Percentiles rank a stretch among this genome's conserved stretches.
Evolutionary conservation across 208 protist genomes (phyloP).

Genomic region (Leishmania major): DNA sequence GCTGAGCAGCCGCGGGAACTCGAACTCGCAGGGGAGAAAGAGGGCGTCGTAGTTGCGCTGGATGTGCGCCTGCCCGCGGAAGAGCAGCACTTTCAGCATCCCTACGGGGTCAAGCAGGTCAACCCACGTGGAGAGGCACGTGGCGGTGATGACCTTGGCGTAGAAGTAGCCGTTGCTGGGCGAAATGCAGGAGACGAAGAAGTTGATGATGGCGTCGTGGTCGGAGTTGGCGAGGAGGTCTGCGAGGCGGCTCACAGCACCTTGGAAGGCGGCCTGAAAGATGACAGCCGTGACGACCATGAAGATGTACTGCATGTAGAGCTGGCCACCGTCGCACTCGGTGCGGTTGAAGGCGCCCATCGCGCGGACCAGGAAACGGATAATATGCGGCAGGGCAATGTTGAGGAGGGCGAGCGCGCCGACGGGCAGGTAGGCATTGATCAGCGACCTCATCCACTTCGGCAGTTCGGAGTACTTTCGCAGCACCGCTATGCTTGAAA

Average conservation of each 20-base stretch:
- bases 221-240: slow-evolving; percentile 42
- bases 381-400: slow-evolving; percentile 68
- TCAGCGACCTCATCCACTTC: slow-evolving; percentile 38
- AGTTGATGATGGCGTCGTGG: slow-evolving; percentile 44
- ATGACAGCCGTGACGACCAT: slow-evolving; percentile 88
- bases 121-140: slow-evolving; percentile 65
- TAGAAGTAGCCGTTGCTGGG: slow-evolving; percentile 84
- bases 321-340: slow-evolving; percentile 59
- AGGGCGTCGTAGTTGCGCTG: slow-evolving; percentile 82
- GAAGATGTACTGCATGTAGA: slow-evolving; percentile 85
- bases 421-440: slow-evolving; percentile 74
- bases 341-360: slow-evolving; percentile 76
- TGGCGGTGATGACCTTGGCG: slow-evolving; percentile 72
- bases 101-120: slow-evolving; percentile 62
- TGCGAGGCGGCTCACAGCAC: slow-evolving; percentile 52
- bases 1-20: slow-evolving; percentile 61
- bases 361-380: slow-evolving; percentile 58
- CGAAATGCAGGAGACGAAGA: slow-evolving; percentile 75
- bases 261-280: slow-evolving; percentile 84
- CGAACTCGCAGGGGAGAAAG: slow-evolving; percentile 58
- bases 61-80: slow-evolving; percentile 48
- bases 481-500: slow-evolving; percentile 49
- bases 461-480: slow-evolving; percentile 39
- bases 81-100: slow-evolving; percentile 50
- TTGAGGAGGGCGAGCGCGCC: slow-evolving; percentile 74